Evolutionary conservation across 2,329 filamentous ascomycete genomes (phyloP).

Genomic region (Arthrobotrys megalospora): DNA sequence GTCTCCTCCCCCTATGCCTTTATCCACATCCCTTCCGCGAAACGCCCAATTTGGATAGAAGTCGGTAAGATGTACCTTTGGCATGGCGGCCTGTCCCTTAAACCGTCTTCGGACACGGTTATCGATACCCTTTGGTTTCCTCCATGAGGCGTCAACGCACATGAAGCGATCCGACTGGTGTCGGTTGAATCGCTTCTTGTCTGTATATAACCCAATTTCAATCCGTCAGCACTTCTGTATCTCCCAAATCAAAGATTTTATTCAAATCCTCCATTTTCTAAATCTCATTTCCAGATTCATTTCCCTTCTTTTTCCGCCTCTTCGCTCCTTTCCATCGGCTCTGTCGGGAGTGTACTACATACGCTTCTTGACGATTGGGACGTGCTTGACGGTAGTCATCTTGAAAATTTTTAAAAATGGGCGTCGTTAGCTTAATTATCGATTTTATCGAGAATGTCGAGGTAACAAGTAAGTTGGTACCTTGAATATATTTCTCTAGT

Average conservation of each 20-base stretch:
- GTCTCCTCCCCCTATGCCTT: too few relatives aligned
- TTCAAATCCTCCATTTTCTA: background rate
- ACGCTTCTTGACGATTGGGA: conserved; percentile 99
- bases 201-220: conserved; percentile 70
- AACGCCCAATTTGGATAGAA: conserved; percentile 17
- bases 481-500: conserved; percentile 47
- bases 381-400: conserved; percentile 99
- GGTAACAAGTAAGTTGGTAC: conserved; percentile 23
- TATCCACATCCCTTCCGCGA: conserved; percentile 17
- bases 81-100: conserved; percentile 95
- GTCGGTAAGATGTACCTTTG: conserved; percentile 81
- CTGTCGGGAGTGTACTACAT: conserved; percentile 71
- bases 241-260: background rate
- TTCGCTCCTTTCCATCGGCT: conserved; percentile 4
- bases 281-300: background rate
- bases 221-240: conserved; percentile 65
- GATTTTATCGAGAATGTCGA: conserved; percentile 15
- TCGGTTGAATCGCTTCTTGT: conserved; percentile 93
- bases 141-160: conserved; percentile 90
- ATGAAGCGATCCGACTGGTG: conserved; percentile 99
- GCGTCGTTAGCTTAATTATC: conserved; percentile 33
- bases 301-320: background rate
- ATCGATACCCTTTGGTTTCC: conserved; percentile 99
- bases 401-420: conserved; percentile 67
- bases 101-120: conserved; percentile 97